Evolutionary conservation across 257 asterid species (phyloP).

Genomic region (Eucommia ulmoides): DNA sequence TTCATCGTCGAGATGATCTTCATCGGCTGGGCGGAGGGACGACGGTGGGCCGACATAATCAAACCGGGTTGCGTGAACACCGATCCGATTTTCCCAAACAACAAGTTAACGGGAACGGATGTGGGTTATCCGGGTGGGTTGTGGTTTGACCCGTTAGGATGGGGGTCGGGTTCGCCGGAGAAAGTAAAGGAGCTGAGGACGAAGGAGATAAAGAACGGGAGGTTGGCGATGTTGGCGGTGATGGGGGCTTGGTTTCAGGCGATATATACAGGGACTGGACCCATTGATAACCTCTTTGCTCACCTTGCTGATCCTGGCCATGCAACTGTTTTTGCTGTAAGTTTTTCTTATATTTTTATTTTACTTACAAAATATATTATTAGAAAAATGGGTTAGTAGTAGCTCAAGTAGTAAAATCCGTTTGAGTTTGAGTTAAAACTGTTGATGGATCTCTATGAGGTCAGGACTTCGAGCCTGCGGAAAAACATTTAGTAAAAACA

Average conservation of each 20-base stretch:
- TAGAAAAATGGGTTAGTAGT: too few relatives aligned
- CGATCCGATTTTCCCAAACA: conserved; percentile 94
- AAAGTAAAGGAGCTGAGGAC: conserved; percentile 84
- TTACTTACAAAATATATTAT: too few relatives aligned
- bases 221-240: conserved; percentile 93
- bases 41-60: conserved; percentile 95
- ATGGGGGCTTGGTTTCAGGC: conserved; percentile 99
- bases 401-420: too few relatives aligned
- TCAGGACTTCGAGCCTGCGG: too few relatives aligned
- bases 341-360: too few relatives aligned
- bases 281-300: conserved; percentile 92
- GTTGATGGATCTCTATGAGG: too few relatives aligned
- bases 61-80: conserved; percentile 94
- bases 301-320: conserved; percentile 99
- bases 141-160: conserved; percentile 97
- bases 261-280: conserved; percentile 92
- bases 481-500: too few relatives aligned
- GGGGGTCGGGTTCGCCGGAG: conserved; percentile 73
- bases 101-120: conserved; percentile 96
- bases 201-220: conserved; percentile 94
- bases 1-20: conserved; percentile 67
- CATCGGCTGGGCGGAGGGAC: conserved; percentile 99
- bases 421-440: too few relatives aligned
- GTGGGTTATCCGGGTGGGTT: conserved; percentile 95
- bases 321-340: conserved; percentile 85